Evolutionary conservation across 2,329 filamentous ascomycete species (phyloP).

Genomic region (Colletotrichum sp.): DNA sequence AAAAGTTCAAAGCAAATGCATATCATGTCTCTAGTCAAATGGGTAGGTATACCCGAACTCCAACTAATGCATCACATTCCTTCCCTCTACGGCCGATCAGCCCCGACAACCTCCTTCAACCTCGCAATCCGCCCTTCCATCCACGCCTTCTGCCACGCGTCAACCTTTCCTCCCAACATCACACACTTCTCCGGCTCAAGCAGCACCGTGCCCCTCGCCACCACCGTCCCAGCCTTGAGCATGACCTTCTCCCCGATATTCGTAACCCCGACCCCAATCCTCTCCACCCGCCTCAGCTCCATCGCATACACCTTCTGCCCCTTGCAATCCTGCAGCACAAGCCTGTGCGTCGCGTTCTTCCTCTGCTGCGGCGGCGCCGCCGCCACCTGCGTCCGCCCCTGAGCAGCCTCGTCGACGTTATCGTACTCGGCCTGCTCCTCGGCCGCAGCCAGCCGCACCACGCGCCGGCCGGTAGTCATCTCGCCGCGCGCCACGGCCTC

Average conservation of each 20-base stretch:
- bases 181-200: conserved; percentile 72
- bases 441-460: conserved; percentile 70
- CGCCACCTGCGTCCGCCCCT: neutral
- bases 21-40: neutral
- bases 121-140: conserved; percentile 71
- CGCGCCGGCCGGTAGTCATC: conserved; percentile 76
- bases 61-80: neutral
- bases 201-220: conserved; percentile 80
- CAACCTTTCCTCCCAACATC: conserved; percentile 89
- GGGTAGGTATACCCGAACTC: conserved; percentile 21
- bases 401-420: conserved; percentile 36
- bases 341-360: conserved; percentile 71
- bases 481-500: conserved; percentile 78
- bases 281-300: conserved; percentile 71
- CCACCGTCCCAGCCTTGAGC: conserved; percentile 66
- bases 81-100: conserved; percentile 22
- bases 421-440: conserved; percentile 54
- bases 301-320: conserved; percentile 75
- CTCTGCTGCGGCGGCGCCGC: conserved; percentile 21
- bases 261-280: conserved; percentile 67
- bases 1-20: neutral
- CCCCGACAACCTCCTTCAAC: conserved; percentile 65
- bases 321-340: conserved; percentile 81
- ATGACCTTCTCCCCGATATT: conserved; percentile 84
- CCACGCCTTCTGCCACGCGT: conserved; percentile 82